Base-by-base conservation (phyloP, 805 yeast species). In the Ascoidea rubescens region DNA sequence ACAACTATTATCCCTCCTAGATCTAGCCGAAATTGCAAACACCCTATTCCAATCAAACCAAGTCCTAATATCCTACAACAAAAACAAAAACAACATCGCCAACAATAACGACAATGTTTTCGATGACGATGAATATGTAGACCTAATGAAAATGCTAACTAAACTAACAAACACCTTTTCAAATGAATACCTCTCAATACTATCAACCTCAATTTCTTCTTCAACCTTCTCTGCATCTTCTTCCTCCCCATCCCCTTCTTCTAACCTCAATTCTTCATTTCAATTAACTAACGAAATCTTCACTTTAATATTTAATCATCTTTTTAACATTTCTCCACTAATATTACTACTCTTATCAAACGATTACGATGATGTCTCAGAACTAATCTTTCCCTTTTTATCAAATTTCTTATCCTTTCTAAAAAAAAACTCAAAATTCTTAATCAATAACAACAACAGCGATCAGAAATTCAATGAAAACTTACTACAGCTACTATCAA, bases 331-430 rank as follows among this genome's bases (percentile, higher is more conserved):
- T 17, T 78, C 87, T 71, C 96, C 97, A 28, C 71, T 80, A 33
- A 71, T 85, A 5, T 73, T 91, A 54, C 74, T 73, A 54, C 87
- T 84, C 57, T 73, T 93, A 62, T 75, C 79, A 33, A 84, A 88
- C 64, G 95, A 84, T 56, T 89, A 83, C 62, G 98, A 93, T 65
- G 97, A 93, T 58, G 83, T 91, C 12, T 79, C 95, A 1, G 72
- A 76, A 45, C 95, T 87, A 64, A 84, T 88, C 5, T 84, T 91
- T 61, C 84, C 93, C 6, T 85, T 88, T 60, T 70, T 93, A 48
- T 78, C 86, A 45, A 85, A 80, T 51, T 89, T 82, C 63, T 70
- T 93, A 55, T 68, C 86, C 8, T 74, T 83, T 47, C 68, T 89
- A 57, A 87, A 80, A 67, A 87, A 79, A 62, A 70, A 62, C 56